Conservation (phyloP, 495 filamentous ascomycete genomes). For the Aspergillus hancockii region DNA sequence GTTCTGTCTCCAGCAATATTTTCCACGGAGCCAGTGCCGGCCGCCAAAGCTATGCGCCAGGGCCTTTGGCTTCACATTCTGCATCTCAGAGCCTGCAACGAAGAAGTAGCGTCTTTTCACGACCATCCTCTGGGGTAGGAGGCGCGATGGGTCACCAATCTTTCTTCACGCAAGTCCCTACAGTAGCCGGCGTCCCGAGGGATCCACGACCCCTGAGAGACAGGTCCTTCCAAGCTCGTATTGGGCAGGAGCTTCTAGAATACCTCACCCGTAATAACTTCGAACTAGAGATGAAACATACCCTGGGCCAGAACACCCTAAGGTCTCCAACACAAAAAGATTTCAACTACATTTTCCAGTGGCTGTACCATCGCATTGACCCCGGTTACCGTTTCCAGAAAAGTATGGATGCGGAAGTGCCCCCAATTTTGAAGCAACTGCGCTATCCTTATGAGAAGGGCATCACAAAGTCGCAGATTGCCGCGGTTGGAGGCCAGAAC, state of each 20-base stretch:
- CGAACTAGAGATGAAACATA: constrained; percentile 95
- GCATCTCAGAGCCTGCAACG: constrained; percentile 55
- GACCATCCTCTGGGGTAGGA: constrained; percentile 54
- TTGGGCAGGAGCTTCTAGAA: constrained; percentile 87
- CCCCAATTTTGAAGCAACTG: constrained; percentile 84
- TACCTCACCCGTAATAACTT: constrained; percentile 90
- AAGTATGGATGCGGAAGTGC: constrained; percentile 90
- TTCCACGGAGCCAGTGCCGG: constrained; percentile 62
- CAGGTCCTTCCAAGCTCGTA: constrained; percentile 71
- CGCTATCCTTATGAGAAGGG: constrained; percentile 92
- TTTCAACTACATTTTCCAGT: constrained; percentile 95
- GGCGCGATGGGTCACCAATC: constrained; percentile 72
- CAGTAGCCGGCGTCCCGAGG: constrained; percentile 72
- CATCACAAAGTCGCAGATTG: constrained; percentile 92
- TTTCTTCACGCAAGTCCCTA: constrained; percentile 85
- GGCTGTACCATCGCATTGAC: constrained; percentile 93
- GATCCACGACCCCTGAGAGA: constrained; percentile 92
- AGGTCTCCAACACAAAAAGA: constrained; percentile 97
- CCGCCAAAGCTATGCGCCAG: constrained; percentile 72
- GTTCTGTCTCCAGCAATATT: constrained; percentile 71
- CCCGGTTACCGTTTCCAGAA: constrained; percentile 89
- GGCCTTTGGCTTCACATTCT: constrained; percentile 51
- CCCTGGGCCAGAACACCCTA: constrained; percentile 80
- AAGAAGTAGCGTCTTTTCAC: constrained; percentile 83
- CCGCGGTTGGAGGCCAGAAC: constrained; percentile 91